Conservation (phyloP, 495 filamentous ascomycete genomes). For the Alectoria sarmentosa region DNA sequence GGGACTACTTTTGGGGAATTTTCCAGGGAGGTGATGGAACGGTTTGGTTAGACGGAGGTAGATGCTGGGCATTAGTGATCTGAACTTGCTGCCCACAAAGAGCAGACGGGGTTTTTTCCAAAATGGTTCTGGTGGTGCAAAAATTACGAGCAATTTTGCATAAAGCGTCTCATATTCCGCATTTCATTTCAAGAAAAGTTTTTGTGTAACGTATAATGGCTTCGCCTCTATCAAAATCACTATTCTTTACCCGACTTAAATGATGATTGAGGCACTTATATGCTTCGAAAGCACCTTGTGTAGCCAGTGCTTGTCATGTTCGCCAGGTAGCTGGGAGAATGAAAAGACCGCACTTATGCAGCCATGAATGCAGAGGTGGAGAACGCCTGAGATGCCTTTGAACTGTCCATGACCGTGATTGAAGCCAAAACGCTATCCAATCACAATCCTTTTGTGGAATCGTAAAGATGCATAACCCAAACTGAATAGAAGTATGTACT, state of each 20-base stretch:
- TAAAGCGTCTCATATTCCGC: background rate
- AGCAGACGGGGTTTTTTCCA: background rate
- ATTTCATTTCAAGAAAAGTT: background rate
- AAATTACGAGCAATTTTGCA: background rate
- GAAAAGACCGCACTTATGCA: constrained; percentile 1
- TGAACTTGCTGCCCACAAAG: background rate
- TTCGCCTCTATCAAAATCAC: background rate
- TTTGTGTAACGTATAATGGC: background rate
- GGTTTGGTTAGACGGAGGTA: constrained; percentile 27
- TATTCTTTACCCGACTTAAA: background rate
- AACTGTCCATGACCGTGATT: background rate
- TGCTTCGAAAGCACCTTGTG: background rate
- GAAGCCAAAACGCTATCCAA: constrained; percentile 3
- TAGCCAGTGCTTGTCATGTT: constrained; percentile 6
- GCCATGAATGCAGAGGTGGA: constrained; percentile 1
- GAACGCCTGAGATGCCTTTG: background rate
- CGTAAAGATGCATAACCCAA: background rate
- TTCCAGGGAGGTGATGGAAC: constrained; percentile 73
- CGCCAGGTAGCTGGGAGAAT: background rate
- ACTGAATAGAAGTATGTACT: background rate
- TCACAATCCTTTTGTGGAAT: background rate
- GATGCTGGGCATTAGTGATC: background rate
- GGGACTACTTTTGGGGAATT: constrained; percentile 80
- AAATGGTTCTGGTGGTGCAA: background rate
- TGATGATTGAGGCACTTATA: background rate